Percentiles rank a stretch among this genome's conserved stretches.
Evolutionary conservation across 176 grass and related monocot genomes (phyloP).

Genomic region (Oropetium thomaeum): DNA sequence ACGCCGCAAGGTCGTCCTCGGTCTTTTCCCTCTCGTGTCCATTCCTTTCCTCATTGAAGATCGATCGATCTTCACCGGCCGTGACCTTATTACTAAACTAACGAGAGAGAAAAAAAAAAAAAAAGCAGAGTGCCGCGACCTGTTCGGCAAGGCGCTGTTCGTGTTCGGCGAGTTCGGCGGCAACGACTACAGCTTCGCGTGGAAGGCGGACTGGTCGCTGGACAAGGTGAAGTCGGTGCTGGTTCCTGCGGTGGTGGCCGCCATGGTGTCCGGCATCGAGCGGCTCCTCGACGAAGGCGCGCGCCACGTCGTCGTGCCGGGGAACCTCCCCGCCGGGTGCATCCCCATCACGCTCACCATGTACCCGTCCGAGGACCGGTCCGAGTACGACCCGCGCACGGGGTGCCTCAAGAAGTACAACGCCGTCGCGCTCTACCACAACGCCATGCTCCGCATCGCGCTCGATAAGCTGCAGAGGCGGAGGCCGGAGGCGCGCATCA

Average conservation of each 20-base stretch:
- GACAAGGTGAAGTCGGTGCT: constrained; percentile 49
- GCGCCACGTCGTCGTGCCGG: constrained; percentile 55
- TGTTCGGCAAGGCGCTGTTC: constrained; percentile 66
- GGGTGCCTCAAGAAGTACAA: constrained; percentile 83
- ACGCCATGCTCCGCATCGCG: constrained; percentile 51
- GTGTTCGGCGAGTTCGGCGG: constrained; percentile 87
- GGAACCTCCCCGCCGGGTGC: constrained; percentile 76
- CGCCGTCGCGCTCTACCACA: constrained; percentile 57
- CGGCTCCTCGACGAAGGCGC: constrained; percentile 59
- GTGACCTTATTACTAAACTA: not conserved
- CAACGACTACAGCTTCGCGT: constrained; percentile 81
- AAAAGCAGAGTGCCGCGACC: constrained; percentile 53
- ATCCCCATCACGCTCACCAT: constrained; percentile 65
- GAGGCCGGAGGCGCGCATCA: constrained; percentile 41
- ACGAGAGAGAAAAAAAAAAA: not conserved
- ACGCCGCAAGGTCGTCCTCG: constrained; percentile 29
- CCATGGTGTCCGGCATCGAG: constrained; percentile 49
- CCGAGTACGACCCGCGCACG: constrained; percentile 51
- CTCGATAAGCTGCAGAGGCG: constrained; percentile 46
- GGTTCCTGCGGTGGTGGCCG: constrained; percentile 51
- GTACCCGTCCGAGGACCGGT: constrained; percentile 37
- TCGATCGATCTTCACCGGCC: too few relatives aligned
- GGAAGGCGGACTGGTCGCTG: constrained; percentile 54
- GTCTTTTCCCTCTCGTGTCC: not conserved
- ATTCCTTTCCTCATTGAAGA: not conserved